Evolutionary conservation across 2,329 filamentous ascomycete species (phyloP), one percentile per base, ranked within the genome.

Genomic region (Westerdykella aurantiaca): DNA sequence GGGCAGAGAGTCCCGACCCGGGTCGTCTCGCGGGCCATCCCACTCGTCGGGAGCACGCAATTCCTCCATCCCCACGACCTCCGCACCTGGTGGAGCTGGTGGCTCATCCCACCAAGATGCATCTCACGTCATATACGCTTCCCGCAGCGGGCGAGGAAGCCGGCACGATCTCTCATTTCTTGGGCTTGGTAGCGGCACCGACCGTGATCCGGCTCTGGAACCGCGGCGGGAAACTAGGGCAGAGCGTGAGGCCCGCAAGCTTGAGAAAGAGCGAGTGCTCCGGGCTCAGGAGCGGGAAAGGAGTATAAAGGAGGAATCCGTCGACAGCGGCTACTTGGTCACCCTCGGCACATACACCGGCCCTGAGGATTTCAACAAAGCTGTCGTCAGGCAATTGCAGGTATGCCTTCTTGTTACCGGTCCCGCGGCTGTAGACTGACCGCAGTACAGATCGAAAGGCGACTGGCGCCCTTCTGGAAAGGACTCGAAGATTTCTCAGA

Each of bases 321-420:
- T 97, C 3, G 93, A 98, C 67, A 93, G 93, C 16, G 93, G 93
- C 17, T 98, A 84, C 70, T 72, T 98, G 38, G 93, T 98, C 25
- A 98, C 93, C 0, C 80, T 95, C 62, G 93, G 93, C 31, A 87
- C 90, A 39, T 98, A 98, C 63, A 91, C 88, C 17, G 90, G 91
- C 0, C 74, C 82, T 0, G 93, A 98, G 69, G 93, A 98, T 69
- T 98, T 91, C 65, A 95, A 81, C 73, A 97, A 97, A 68, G 72
- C 79, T 14, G 74, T 88, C 38, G 91, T 97, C 44, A 81, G 93
- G 53, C 90, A 95, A 65, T 72, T 98, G 43, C 91, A 93, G 83
- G 89, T 95, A 77, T 60, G 55, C 71, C 58, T 23, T n/a, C 18
- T 17, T 22, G 11, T 14, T 3, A 35, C 7, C 3, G 10, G 37